These are phyloP conservation scores for Toxoplasma gondii DNA, from an alignment of 169 alveolate genomes.

Conservation along the genomic window DNA sequence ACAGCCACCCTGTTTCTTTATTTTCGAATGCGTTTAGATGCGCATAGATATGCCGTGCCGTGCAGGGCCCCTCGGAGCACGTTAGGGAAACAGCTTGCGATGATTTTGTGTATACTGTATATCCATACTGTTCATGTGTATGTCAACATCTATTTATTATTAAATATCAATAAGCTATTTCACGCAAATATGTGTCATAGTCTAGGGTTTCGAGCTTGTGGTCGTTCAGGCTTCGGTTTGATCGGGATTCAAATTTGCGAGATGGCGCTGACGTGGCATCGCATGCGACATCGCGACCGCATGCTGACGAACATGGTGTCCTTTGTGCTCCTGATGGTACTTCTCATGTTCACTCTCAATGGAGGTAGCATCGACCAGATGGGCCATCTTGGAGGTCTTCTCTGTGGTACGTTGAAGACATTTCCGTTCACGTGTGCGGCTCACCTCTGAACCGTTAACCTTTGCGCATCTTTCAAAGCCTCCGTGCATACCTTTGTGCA, in stretches of 20 bases:
- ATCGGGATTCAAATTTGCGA: conserved; percentile 84
- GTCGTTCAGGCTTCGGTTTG: conserved; percentile 78
- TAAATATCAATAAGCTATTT: no score
- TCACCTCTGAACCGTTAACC: neutral
- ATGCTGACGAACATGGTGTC: conserved; percentile 79
- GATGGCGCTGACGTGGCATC: conserved; percentile 82
- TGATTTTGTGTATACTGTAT: no score
- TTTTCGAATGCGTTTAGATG: no score
- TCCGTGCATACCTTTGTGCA: no score
- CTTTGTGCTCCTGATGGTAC: conserved; percentile 76
- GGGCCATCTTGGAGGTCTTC: conserved; percentile 86
- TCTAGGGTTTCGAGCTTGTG: no score
- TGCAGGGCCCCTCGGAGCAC: no score
- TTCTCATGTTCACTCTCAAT: conserved; percentile 80
- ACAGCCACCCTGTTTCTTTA: no score
- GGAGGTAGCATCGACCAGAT: conserved; percentile 82
- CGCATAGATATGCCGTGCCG: no score
- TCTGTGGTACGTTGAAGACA: conserved; percentile 70
- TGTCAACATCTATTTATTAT: no score
- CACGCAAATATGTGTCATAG: no score
- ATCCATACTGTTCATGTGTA: no score
- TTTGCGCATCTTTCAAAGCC: neutral
- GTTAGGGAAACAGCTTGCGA: no score
- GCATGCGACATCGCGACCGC: conserved; percentile 80
- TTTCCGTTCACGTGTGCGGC: neutral